A percentile compares a stretch with the other conserved stretches of the same genome.
Conservation (phyloP, 2,329 filamentous ascomycete genomes). For the Monosporascus cannonballus region DNA sequence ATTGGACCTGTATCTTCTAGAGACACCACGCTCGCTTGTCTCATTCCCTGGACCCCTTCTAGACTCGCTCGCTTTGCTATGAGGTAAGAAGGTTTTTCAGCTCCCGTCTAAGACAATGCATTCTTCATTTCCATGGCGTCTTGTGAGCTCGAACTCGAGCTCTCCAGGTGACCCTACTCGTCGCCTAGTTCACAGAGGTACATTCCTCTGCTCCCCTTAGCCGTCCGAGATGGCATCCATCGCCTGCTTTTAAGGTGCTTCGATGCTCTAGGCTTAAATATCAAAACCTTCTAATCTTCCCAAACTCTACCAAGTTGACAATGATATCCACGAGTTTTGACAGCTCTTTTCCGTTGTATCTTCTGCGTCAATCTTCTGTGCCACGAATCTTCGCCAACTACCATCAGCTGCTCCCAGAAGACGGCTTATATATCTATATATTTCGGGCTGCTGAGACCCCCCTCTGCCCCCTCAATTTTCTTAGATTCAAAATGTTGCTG, state of each 20-base stretch:
- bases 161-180: constrained; percentile 7
- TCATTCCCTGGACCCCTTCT: constrained; percentile 16
- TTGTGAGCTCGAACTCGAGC: constrained; percentile 9
- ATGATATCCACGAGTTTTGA: background rate
- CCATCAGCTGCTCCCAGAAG: background rate
- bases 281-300: background rate
- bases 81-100: constrained; percentile 14
- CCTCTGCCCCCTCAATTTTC: constrained; percentile 2
- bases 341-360: constrained; percentile 1
- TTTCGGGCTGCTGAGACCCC: background rate
- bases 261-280: background rate
- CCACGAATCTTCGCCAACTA: constrained; percentile 1
- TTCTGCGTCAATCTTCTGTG: constrained; percentile 1
- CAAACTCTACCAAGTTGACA: background rate
- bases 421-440: constrained; percentile 6
- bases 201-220: background rate
- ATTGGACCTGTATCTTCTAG: background rate
- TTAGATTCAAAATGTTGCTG: constrained; percentile 15
- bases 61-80: constrained; percentile 6
- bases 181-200: constrained; percentile 14
- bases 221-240: background rate
- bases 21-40: constrained; percentile 6
- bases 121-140: constrained; percentile 13
- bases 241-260: background rate
- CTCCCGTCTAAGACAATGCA: constrained; percentile 20